Evolutionary conservation across 108 stramenopile genomes (phyloP).

Genomic region (Schizochytrium sp.): DNA sequence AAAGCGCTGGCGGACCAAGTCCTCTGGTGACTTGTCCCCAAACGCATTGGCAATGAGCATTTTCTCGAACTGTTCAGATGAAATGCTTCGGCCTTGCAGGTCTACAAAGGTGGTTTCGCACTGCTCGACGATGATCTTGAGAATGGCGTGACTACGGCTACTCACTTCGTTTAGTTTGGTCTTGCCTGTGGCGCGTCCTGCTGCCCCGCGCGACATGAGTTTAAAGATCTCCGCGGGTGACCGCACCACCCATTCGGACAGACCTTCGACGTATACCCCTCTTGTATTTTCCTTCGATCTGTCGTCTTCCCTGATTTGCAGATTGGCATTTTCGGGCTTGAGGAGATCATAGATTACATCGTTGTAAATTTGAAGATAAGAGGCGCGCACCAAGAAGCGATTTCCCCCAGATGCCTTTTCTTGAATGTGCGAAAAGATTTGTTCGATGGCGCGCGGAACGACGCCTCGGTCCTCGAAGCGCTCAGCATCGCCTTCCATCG

Average conservation of each 20-base stretch:
- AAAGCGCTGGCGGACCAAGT: conserved; percentile 48
- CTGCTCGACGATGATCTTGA: conserved; percentile 62
- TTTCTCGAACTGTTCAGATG: conserved; percentile 32
- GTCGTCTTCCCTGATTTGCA: conserved; percentile 55
- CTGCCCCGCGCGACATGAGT: conserved; percentile 56
- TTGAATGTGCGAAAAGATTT: conserved; percentile 55
- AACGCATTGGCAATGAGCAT: conserved; percentile 26
- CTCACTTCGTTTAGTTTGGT: conserved; percentile 55
- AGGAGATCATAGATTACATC: conserved; percentile 56
- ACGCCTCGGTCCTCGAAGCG: conserved; percentile 47
- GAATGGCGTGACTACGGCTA: conserved; percentile 48
- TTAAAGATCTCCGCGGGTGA: conserved; percentile 58
- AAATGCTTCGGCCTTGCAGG: conserved; percentile 34
- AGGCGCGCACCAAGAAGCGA: conserved; percentile 54
- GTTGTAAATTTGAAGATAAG: conserved; percentile 63
- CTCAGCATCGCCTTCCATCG: conserved; percentile 54
- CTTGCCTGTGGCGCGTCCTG: conserved; percentile 51
- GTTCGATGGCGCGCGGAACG: conserved; percentile 60
- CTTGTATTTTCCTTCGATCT: conserved; percentile 35
- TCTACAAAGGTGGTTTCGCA: conserved; percentile 37
- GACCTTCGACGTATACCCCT: conserved; percentile 58
- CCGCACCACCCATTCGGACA: conserved; percentile 62
- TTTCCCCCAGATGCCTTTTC: conserved; percentile 14
- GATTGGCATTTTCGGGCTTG: conserved; percentile 51
- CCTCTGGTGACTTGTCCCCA: conserved; percentile 37